Conservation (phyloP, 1,284 basidiomycete genomes). For the Chalciporus sp. region DNA sequence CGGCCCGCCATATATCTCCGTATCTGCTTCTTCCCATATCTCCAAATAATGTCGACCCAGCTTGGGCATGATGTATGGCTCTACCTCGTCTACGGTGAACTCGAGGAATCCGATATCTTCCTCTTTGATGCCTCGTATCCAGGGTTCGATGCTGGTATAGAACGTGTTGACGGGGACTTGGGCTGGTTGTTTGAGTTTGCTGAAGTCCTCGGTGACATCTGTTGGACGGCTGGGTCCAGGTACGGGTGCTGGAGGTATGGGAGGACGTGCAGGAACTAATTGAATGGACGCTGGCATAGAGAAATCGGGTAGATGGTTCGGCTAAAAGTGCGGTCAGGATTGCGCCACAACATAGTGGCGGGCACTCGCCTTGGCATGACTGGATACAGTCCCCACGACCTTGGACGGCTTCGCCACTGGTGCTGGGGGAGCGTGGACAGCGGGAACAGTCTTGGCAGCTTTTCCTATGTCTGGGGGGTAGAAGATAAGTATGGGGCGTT, state of each 20-base stretch:
- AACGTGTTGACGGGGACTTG: slow-evolving; percentile 75
- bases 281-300: slow-evolving; percentile 48
- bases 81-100: slow-evolving; percentile 84
- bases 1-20: slow-evolving; percentile 48
- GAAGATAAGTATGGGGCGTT: slow-evolving; percentile 1
- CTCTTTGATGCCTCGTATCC: slow-evolving; percentile 82
- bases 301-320: slow-evolving; percentile 57
- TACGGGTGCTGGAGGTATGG: slow-evolving; percentile 65
- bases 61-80: slow-evolving; percentile 84
- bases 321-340: slow-evolving; percentile 33
- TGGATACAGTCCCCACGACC: slow-evolving; percentile 44
- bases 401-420: slow-evolving; percentile 55
- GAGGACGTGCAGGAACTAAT: slow-evolving; percentile 67
- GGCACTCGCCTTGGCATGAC: slow-evolving; percentile 53
- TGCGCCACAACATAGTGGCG: slow-evolving; percentile 3
- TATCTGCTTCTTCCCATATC: slow-evolving; percentile 91
- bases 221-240: slow-evolving; percentile 79
- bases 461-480: slow-evolving; percentile 47
- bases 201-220: slow-evolving; percentile 87
- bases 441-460: slow-evolving; percentile 60
- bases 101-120: slow-evolving; percentile 91
- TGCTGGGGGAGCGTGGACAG: slow-evolving; percentile 28
- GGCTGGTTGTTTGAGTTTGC: slow-evolving; percentile 72
- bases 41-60: slow-evolving; percentile 89
- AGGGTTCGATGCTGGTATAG: slow-evolving; percentile 84